Percentiles rank a stretch among this genome's conserved stretches.
Conservation (phyloP, 495 filamentous ascomycete species). For the Hypoxylon cercidicola region DNA sequence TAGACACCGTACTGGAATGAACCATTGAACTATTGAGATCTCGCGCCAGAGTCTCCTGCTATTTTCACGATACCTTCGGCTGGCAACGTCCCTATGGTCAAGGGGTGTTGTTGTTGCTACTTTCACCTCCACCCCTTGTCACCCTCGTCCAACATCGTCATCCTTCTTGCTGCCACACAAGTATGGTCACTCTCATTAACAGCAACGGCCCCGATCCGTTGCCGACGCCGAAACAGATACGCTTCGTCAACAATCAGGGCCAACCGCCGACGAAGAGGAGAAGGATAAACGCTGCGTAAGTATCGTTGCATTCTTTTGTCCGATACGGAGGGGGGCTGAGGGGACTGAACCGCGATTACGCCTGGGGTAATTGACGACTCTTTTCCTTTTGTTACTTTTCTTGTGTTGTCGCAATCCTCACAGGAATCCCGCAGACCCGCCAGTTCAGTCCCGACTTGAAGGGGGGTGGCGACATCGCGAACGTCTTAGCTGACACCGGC, state of each 20-base stretch:
- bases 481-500: constrained; percentile 25
- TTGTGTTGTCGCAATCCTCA: constrained; percentile 32
- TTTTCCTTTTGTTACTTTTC: constrained; percentile 31
- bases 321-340: constrained; percentile 28
- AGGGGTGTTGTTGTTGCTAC: background rate
- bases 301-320: constrained; percentile 44
- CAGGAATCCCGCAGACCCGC: constrained; percentile 35
- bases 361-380: constrained; percentile 34
- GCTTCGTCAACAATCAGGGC: constrained; percentile 84
- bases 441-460: constrained; percentile 44
- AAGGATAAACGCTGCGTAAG: constrained; percentile 84
- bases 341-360: constrained; percentile 25
- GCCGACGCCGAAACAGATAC: constrained; percentile 67
- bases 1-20: constrained; percentile 3
- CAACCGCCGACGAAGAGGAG: constrained; percentile 83
- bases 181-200: constrained; percentile 57
- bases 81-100: constrained; percentile 7
- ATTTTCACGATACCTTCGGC: constrained; percentile 11
- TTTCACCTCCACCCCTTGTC: background rate
- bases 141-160: background rate
- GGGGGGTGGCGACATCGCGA: constrained; percentile 30
- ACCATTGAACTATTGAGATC: too few relatives aligned
- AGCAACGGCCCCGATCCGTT: constrained; percentile 47
- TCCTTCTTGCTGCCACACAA: constrained; percentile 15
- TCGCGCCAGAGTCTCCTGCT: too few relatives aligned